Conservation (phyloP, 2,329 filamentous ascomycete species). For the Calycina herbarum region DNA sequence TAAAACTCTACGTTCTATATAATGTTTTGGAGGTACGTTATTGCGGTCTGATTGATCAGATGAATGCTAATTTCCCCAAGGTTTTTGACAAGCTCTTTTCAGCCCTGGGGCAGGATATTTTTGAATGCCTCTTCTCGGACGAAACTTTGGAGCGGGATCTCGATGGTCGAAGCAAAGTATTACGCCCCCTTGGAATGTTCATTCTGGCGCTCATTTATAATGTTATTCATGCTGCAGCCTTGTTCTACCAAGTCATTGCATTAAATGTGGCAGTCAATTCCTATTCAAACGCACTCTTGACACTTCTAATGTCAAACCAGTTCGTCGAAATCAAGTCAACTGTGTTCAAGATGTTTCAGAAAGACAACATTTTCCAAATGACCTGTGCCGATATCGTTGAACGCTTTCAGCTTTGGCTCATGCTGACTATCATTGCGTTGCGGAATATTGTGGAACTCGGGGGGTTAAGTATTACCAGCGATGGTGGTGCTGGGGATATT, state of each 20-base stretch:
- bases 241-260: slow-evolving; percentile 98
- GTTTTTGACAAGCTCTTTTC: slow-evolving; percentile 87
- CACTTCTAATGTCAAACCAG: slow-evolving; percentile 91
- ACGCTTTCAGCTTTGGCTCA: slow-evolving; percentile 95
- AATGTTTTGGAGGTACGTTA: slow-evolving; percentile 79
- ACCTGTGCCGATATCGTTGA: slow-evolving; percentile 97
- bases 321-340: slow-evolving; percentile 99
- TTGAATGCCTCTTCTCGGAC: slow-evolving; percentile 91
- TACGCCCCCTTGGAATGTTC: slow-evolving; percentile 90
- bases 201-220: slow-evolving; percentile 84
- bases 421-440: slow-evolving; percentile 93
- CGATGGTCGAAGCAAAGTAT: slow-evolving; percentile 85
- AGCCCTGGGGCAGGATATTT: slow-evolving; percentile 90
- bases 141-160: slow-evolving; percentile 88
- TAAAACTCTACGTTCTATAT: slow-evolving; percentile 98
- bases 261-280: slow-evolving; percentile 98
- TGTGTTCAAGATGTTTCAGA: slow-evolving; percentile 98
- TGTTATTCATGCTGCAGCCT: slow-evolving; percentile 77
- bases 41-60: neutral
- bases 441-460: slow-evolving; percentile 96
- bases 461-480: slow-evolving; percentile 63
- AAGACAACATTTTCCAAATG: slow-evolving; percentile 94
- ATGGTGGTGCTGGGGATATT: slow-evolving; percentile 45
- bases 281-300: slow-evolving; percentile 93
- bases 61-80: slow-evolving; percentile 74